Conservation (phyloP, 176 grass and related monocot genomes). For the Aegilops longissima region DNA sequence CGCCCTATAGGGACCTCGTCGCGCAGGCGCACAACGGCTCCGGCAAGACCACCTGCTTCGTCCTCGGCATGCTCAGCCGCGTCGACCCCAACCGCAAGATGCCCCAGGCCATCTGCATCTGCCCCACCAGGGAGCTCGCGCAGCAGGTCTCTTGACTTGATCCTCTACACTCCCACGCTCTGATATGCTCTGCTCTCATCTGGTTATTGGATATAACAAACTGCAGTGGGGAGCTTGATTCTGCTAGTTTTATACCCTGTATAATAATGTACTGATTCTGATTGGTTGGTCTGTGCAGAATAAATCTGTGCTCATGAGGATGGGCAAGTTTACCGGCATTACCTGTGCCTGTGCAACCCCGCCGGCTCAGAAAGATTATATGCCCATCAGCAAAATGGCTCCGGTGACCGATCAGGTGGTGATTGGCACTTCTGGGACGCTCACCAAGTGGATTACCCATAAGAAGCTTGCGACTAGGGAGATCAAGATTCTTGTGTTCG, state of each 20-base stretch:
- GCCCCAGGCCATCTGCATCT: constrained; percentile 90
- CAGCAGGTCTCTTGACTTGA: constrained; percentile 46
- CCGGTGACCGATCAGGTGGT: constrained; percentile 73
- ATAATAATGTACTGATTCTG: constrained; percentile 4
- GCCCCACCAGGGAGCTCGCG: constrained; percentile 90
- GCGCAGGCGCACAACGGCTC: constrained; percentile 96
- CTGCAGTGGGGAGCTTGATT: neutral
- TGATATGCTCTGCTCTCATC: neutral
- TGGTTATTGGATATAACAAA: neutral
- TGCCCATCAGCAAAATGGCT: constrained; percentile 50
- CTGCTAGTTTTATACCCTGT: neutral
- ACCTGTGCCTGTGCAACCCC: constrained; percentile 77
- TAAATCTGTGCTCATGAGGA: constrained; percentile 73
- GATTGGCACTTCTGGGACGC: constrained; percentile 87
- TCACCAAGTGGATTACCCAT: constrained; percentile 72
- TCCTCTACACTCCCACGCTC: neutral
- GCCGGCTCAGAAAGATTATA: constrained; percentile 45
- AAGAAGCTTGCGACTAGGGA: constrained; percentile 63
- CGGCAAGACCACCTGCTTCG: constrained; percentile 94
- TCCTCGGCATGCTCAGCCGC: constrained; percentile 95
- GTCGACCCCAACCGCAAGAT: constrained; percentile 58
- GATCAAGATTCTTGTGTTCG: constrained; percentile 85
- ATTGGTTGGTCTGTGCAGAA: constrained; percentile 52
- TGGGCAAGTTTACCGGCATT: constrained; percentile 82
- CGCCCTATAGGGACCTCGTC: constrained; percentile 83